Evolutionary conservation across 2,329 filamentous ascomycete genomes (phyloP).

Genomic region (Hypoxylon sp.): DNA sequence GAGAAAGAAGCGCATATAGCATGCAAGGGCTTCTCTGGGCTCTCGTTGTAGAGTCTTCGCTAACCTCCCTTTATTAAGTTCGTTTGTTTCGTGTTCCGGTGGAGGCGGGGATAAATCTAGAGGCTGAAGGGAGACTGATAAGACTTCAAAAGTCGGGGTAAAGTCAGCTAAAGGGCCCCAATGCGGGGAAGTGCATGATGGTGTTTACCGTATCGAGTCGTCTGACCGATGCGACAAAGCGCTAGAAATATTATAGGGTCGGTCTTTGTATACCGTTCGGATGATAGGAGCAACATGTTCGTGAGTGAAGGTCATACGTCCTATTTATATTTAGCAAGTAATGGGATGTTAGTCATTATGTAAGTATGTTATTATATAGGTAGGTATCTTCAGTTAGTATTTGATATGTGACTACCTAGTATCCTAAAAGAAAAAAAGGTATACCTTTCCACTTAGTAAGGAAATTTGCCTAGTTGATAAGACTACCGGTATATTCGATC

Average conservation of each 20-base stretch:
- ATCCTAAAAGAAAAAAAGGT: not conserved
- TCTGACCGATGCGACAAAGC: not conserved
- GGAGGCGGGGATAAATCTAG: not conserved
- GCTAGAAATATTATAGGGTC: too few relatives aligned
- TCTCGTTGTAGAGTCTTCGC: not conserved
- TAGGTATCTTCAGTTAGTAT: too few relatives aligned
- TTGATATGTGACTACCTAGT: too few relatives aligned
- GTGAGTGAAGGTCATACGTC: not conserved
- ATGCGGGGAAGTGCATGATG: conserved; percentile 24
- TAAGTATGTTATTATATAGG: too few relatives aligned
- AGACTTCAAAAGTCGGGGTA: conserved; percentile 15
- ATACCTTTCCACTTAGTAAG: too few relatives aligned
- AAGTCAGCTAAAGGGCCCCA: not conserved
- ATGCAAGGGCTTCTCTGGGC: not conserved
- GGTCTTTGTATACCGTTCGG: too few relatives aligned
- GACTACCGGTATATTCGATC: not conserved
- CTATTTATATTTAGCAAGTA: not conserved
- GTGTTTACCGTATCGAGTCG: conserved; percentile 11
- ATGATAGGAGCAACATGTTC: not conserved
- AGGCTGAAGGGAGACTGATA: not conserved
- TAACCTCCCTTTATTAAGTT: not conserved
- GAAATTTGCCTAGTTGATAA: too few relatives aligned
- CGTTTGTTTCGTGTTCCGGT: not conserved
- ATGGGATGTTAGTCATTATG: not conserved
- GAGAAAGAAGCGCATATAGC: not conserved